These are phyloP conservation scores for Diacronema lutheri DNA, from an alignment of 78 protist genomes.

Conservation along the genomic window DNA sequence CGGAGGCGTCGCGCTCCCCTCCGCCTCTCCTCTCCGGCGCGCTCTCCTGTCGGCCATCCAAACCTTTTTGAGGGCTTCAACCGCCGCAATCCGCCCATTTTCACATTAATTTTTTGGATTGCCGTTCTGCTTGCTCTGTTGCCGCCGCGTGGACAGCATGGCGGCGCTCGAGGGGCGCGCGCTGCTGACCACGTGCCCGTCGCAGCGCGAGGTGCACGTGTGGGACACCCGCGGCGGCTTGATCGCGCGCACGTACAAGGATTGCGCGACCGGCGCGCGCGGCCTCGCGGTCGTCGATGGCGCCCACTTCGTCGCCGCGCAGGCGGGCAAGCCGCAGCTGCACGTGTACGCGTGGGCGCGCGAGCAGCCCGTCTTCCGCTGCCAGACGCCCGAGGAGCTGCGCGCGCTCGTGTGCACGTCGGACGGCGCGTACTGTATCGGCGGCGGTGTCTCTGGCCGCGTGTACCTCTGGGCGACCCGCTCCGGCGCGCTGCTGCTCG, in stretches of 20 bases:
- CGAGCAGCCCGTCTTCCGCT: constrained; percentile 3
- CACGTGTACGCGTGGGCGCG: background rate
- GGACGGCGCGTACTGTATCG: background rate
- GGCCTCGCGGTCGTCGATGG: background rate
- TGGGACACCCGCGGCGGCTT: background rate
- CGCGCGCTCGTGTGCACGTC: background rate
- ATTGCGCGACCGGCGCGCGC: background rate
- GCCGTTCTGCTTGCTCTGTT: too few species aligned
- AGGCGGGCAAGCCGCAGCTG: background rate
- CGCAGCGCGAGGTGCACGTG: too few species aligned
- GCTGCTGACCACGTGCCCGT: too few species aligned
- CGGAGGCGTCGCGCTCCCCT: too few species aligned
- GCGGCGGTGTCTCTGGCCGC: background rate
- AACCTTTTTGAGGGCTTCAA: too few species aligned
- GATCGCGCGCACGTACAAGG: background rate
- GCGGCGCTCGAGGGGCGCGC: too few species aligned
- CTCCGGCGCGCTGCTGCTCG: background rate
- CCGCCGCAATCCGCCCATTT: too few species aligned
- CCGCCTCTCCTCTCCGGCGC: too few species aligned
- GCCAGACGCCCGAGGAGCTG: constrained; percentile 10
- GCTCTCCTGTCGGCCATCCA: too few species aligned
- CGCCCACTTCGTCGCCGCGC: background rate
- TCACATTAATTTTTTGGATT: too few species aligned
- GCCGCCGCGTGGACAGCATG: too few species aligned
- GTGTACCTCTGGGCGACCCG: background rate